A percentile compares a stretch with the other conserved stretches of the same genome.
phyloP scores from a whole-genome alignment of 2,329 filamentous ascomycete genomes.

The Pseudogymnoascus sp. region DNA sequence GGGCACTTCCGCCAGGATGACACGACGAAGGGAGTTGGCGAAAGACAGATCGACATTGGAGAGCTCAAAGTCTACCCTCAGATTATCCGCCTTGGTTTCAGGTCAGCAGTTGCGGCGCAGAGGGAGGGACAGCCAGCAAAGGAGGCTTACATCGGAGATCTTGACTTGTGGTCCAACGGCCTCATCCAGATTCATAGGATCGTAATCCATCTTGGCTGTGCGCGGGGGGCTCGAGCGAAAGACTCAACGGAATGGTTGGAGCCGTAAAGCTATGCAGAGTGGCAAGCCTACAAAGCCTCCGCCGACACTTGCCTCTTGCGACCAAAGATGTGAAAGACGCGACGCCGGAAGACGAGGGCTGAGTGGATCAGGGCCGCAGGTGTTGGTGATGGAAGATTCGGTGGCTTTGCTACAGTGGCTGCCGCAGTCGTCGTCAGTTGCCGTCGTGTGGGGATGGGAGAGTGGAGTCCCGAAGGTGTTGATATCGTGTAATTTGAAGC shows the following conservation, averaged over 20 bases:
- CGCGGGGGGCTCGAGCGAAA: background rate
- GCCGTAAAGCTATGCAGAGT: background rate
- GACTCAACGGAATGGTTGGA: background rate
- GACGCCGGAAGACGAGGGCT: background rate
- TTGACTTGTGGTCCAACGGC: constrained; percentile 38
- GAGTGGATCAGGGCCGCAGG: background rate
- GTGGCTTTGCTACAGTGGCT: constrained; percentile 3
- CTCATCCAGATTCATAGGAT: constrained; percentile 35
- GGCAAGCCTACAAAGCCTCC: background rate
- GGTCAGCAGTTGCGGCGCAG: background rate
- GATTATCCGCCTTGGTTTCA: constrained; percentile 57
- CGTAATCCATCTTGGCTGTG: constrained; percentile 39
- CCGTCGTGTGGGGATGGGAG: background rate
- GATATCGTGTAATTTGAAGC: background rate
- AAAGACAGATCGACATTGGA: constrained; percentile 83
- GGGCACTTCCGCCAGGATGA: constrained; percentile 88
- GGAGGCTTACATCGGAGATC: constrained; percentile 34
- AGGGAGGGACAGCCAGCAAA: background rate
- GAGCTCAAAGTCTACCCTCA: constrained; percentile 85
- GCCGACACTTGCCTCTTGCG: background rate
- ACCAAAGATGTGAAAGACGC: background rate
- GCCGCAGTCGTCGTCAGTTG: constrained; percentile 5
- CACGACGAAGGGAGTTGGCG: constrained; percentile 83
- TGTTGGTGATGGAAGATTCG: background rate
- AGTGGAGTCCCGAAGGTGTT: background rate